Base-by-base conservation (phyloP, 225 moss, liverwort and hornwort species). In the Anthoceros angustus region DNA sequence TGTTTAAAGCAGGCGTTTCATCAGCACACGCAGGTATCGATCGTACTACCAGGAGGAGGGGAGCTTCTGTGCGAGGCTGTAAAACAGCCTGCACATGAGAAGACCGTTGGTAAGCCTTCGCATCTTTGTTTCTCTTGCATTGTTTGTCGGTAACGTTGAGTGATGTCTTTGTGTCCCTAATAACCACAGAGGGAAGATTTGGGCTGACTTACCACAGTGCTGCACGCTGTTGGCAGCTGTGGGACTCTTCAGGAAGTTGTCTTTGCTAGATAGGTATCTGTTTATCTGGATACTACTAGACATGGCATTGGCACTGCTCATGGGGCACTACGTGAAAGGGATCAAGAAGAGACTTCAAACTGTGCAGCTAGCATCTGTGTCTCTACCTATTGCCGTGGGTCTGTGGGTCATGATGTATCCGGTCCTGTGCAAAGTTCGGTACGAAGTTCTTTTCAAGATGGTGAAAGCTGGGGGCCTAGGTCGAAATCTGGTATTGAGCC, bases 321-420 rank as follows among this genome's bases (percentile, higher is more conserved):
- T 89, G 9, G 93, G 93, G 14, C 85, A 93, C 80, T 87, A 80
- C 67, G 71, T 64, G 1, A 11, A 55, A 25, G 75, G 65, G 11
- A 87, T 89, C 62, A 85, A 80, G 74, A 70, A 64, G 32, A 66
- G 72, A 38, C 77, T 93, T 10, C 83, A 85, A 43, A 89, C 89
- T 0, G 89, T 80, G 0, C 2, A 82, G 39, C 42, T 89, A 2
- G 74, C 87, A 0, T 89, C 89, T 0, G 89, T 93, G 5, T 93
- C 92, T 0, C 80, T 89, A 0, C 92, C 89, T n/a, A 89, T 93
- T 7, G 92, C 92, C 12, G 76, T 93, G 40, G 92, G 92, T 16
- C 76, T 93, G 8, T 89, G 92, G 89, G 79, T 86, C 11, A 93
- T 89, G 92, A 93, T 93, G 89, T 89, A 83, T 73, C 89, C 89